Conservation (phyloP, 495 filamentous ascomycete genomes). For the Penicillium desertorum region DNA sequence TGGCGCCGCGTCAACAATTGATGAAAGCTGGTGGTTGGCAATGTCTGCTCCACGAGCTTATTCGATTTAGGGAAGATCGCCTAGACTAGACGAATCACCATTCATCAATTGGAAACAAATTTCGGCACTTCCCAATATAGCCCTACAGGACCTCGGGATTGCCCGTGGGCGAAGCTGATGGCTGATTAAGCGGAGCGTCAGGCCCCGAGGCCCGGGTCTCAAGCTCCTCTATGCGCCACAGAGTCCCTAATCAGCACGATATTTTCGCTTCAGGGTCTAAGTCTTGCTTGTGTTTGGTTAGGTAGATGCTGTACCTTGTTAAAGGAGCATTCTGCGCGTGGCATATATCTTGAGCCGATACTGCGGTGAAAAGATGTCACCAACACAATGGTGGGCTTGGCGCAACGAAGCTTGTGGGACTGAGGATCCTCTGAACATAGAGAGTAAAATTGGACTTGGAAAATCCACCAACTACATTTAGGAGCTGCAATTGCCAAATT, state of each 20-base stretch:
- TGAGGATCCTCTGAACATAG: background rate
- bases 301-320: background rate
- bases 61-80: conserved; percentile 19
- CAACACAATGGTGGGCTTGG: background rate
- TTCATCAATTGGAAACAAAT: conserved; percentile 10
- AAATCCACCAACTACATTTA: background rate
- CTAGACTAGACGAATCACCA: conserved; percentile 12
- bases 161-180: background rate
- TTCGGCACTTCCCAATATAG: background rate
- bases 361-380: background rate
- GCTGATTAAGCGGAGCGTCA: conserved; percentile 7
- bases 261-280: background rate
- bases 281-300: background rate
- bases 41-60: conserved; percentile 23
- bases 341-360: background rate
- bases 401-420: background rate
- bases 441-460: background rate
- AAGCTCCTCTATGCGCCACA: background rate
- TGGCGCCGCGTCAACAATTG: conserved; percentile 23
- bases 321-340: background rate
- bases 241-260: background rate
- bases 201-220: no score
- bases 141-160: background rate
- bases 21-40: background rate
- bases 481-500: background rate